Conservation (phyloP, 2,329 filamentous ascomycete species). For the Colletotrichum sp. region DNA sequence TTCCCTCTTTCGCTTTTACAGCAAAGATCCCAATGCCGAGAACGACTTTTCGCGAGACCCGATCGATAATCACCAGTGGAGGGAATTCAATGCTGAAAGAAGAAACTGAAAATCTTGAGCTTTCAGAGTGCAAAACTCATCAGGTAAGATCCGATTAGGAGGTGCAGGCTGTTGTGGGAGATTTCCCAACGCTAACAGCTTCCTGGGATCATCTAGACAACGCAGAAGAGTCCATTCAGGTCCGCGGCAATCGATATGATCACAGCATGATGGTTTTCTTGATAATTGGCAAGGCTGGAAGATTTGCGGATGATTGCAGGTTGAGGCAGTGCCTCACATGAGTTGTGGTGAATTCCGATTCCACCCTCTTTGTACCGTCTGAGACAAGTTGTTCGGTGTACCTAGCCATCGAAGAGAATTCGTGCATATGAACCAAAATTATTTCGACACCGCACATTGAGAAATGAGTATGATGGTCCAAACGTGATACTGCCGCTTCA, state of each 20-base stretch:
- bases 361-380: neutral
- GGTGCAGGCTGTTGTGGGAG: neutral
- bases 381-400: fast-evolving
- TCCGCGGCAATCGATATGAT: neutral
- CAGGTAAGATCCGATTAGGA: neutral
- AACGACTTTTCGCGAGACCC: neutral
- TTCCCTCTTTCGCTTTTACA: neutral
- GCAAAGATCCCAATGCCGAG: neutral
- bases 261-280: neutral
- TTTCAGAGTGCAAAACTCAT: neutral
- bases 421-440: neutral
- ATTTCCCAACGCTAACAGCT: neutral
- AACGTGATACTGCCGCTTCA: neutral
- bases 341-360: neutral
- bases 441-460: neutral
- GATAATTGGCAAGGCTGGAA: neutral
- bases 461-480: neutral
- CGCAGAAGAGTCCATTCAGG: neutral
- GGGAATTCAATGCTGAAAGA: neutral
- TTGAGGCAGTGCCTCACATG: neutral
- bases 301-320: neutral
- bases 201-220: neutral
- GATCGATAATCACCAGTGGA: neutral
- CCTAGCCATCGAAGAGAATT: neutral
- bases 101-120: neutral